Percentiles rank a stretch among this genome's conserved stretches.
These are phyloP conservation scores for Lactarius akahatsu DNA, from an alignment of 768 basidiomycete genomes.

Conservation along the genomic window DNA sequence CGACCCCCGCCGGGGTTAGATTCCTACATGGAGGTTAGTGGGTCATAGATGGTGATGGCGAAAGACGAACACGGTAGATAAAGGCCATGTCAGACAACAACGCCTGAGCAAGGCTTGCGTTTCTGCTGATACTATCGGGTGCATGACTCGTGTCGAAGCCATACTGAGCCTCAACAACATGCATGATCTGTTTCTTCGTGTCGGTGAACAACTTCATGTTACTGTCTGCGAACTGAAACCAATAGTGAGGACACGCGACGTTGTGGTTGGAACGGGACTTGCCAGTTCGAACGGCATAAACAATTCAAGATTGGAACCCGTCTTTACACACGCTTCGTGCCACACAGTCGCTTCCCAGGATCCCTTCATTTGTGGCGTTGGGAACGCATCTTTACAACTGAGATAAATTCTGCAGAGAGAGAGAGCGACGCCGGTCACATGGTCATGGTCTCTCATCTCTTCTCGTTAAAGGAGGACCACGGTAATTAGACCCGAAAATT, in stretches of 20 bases:
- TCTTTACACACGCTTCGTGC: background rate
- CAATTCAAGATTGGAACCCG: background rate
- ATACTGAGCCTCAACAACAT: background rate
- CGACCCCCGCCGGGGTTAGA: background rate
- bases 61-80: constrained; percentile 11
- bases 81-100: constrained; percentile 8
- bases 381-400: constrained; percentile 19
- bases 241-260: background rate
- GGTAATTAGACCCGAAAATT: background rate
- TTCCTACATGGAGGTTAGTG: background rate
- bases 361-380: background rate
- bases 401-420: constrained; percentile 3
- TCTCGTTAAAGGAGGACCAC: background rate
- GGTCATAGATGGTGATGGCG: background rate
- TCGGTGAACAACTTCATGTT: background rate
- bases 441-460: background rate
- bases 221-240: background rate
- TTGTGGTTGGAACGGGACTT: background rate
- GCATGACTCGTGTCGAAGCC: constrained; percentile 16
- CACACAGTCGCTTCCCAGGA: constrained; percentile 1
- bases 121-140: constrained; percentile 3
- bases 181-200: background rate
- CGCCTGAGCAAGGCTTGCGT: background rate
- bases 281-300: background rate
- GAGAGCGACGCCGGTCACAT: background rate